These are phyloP conservation scores for Fusarium illudens DNA, from an alignment of 2,329 filamentous ascomycete species.

Conservation along the genomic window DNA sequence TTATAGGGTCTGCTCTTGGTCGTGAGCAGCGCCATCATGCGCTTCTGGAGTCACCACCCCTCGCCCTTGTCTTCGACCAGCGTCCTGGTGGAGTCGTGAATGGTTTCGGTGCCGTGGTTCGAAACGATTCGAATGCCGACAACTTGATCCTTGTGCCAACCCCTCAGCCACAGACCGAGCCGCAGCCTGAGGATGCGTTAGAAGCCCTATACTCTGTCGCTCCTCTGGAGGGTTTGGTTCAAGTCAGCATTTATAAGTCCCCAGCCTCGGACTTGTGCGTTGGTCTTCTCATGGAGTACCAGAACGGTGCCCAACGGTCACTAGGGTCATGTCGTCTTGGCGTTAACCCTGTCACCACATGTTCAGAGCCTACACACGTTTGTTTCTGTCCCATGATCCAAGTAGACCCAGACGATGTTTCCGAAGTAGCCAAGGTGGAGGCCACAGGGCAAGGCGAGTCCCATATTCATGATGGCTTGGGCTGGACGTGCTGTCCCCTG, in stretches of 20 bases:
- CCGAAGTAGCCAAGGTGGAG: not conserved
- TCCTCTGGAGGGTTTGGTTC: not conserved
- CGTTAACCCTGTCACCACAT: not conserved
- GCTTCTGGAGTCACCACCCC: not conserved
- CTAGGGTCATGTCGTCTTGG: slow-evolving; percentile 4
- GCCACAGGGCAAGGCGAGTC: not conserved
- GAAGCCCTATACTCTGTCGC: not conserved
- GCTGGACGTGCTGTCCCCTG: not conserved
- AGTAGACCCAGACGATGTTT: not conserved
- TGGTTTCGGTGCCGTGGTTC: not conserved
- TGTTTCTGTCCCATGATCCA: not conserved
- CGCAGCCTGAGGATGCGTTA: not conserved
- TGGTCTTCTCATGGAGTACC: slow-evolving; percentile 2
- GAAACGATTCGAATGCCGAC: not conserved
- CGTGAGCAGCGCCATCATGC: not conserved
- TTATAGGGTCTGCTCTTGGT: not conserved
- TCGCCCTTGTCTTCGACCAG: not conserved
- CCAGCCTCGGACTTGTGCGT: not conserved
- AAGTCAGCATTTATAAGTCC: not conserved
- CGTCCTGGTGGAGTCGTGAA: not conserved
- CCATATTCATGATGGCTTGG: not conserved
- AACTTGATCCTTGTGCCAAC: not conserved
- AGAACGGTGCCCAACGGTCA: not conserved
- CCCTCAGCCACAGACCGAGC: not conserved
- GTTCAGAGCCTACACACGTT: not conserved